Base-by-base conservation (phyloP, 208 protist species). In the Wallacemonas sp. region DNA sequence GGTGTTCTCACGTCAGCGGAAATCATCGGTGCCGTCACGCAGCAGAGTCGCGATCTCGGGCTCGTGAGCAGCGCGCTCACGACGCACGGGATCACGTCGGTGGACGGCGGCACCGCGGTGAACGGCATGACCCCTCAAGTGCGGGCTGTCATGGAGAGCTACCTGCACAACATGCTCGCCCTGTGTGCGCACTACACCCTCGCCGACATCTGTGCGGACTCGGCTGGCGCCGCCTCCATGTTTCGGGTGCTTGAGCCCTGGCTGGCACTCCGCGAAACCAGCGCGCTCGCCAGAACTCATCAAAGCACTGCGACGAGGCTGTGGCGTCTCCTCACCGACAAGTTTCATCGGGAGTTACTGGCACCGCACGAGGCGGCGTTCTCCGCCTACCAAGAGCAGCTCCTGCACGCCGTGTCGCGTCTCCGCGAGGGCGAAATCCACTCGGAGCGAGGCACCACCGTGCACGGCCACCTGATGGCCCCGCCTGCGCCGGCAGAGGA, bases 261-360 rank as follows among this genome's bases (percentile, higher is more conserved):
- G 48, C 36, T 13, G 44, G 52, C 8, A 21, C 61, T 46, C 42
- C 39, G 30, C 13, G 29, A 34, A 42, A 59, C n/a, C 59, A 70
- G 19, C 50, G 45, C 63, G 19, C 32, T 67, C 57, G 77, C 64
- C 32, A 27, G 45, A n/a, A 60, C 42, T 6, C 30, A 15, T 24
- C 50, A 26, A 6, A 41, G 33, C 10, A 63, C 52, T 12, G 64
- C 68, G 53, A 32, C 70, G 29, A 50, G 3, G 38, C 54, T 92
- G 37, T 92, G 81, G 79, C 22, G n/a, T 27, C 61, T 79, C 27
- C 52, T 92, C 27, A 53, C 59, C 1, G n/a, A 26, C 21, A 78
- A 76, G 64, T 86, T 78, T 75, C 48, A n/a, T 32, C 41, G 19
- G 15, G 86, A 92, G 63, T 65, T 83, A 12, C n/a, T 89, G 6